phyloP scores from a whole-genome alignment of 805 yeast genomes.

The Saturnispora gosingensis region DNA sequence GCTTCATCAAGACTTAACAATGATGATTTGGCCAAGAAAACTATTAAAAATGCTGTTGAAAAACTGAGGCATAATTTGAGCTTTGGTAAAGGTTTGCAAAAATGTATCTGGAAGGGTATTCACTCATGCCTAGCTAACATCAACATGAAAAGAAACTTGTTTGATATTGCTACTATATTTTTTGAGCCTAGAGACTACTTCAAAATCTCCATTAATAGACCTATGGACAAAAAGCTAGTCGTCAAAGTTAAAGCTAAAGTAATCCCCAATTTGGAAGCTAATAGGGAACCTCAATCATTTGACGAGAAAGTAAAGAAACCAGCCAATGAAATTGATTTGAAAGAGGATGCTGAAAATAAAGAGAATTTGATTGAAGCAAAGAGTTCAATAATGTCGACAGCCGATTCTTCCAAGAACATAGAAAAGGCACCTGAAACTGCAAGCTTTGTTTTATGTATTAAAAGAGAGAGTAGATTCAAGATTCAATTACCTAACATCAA shows the following conservation, averaged over 20 bases:
- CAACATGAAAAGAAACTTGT: constrained; percentile 49
- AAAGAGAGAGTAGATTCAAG: constrained; percentile 49
- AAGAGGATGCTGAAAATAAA: neutral
- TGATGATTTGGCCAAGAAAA: constrained; percentile 56
- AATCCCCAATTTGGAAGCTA: neutral
- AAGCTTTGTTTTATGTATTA: constrained; percentile 36
- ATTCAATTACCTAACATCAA: constrained; percentile 36
- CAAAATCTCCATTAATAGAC: constrained; percentile 54
- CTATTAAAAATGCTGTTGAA: constrained; percentile 58
- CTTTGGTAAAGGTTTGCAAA: constrained; percentile 47
- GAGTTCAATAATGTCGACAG: neutral
- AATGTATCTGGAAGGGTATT: constrained; percentile 59
- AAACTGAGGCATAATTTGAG: constrained; percentile 51
- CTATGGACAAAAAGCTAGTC: constrained; percentile 57
- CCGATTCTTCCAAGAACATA: neutral
- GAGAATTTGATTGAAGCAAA: neutral
- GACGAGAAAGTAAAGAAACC: neutral
- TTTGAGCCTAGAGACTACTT: constrained; percentile 53
- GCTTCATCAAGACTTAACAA: constrained; percentile 42
- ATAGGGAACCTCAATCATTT: neutral
- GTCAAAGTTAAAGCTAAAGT: constrained; percentile 35
- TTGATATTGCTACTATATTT: constrained; percentile 57
- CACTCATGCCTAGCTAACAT: constrained; percentile 54
- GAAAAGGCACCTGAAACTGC: constrained; percentile 24
- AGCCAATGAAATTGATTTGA: neutral